Conservation (phyloP, 2,329 filamentous ascomycete species). For the Colletotrichum horii region DNA sequence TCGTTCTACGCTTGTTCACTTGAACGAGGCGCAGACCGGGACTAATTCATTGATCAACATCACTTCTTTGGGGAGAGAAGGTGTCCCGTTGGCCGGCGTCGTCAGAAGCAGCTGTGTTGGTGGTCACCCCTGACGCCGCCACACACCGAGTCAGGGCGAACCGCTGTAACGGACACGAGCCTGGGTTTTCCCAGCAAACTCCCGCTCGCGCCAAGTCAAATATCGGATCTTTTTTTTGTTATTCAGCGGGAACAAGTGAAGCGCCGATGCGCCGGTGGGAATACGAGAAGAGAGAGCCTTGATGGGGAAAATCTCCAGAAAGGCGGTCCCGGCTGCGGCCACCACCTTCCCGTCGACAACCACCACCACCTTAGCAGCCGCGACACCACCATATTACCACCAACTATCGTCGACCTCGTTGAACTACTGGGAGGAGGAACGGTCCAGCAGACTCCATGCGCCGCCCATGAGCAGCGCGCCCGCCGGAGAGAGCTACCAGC, state of each 20-base stretch:
- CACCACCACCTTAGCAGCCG: not conserved
- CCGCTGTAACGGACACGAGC: not conserved
- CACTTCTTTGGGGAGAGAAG: not conserved
- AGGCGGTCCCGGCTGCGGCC: not conserved
- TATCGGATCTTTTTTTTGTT: not conserved
- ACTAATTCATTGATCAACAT: not conserved
- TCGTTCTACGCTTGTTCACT: not conserved
- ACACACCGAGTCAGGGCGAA: not conserved
- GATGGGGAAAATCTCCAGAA: not conserved
- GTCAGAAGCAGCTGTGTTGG: not conserved
- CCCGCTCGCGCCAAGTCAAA: not conserved
- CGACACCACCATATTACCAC: not conserved
- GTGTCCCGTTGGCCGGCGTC: not conserved
- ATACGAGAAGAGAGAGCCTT: not conserved
- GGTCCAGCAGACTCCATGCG: not conserved
- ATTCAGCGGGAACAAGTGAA: not conserved
- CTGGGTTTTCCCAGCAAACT: not conserved
- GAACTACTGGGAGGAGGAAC: not conserved
- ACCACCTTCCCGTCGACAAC: not conserved
- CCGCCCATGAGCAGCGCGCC: conserved; percentile 8
- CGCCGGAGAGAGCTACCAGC: conserved; percentile 13
- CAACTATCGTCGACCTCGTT: not conserved
- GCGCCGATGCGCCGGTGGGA: not conserved
- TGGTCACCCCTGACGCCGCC: not conserved
- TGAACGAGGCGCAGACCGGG: not conserved